These are phyloP conservation scores for Kodamaea neixiangensis DNA, from an alignment of 805 yeast species.

Conservation along the genomic window DNA sequence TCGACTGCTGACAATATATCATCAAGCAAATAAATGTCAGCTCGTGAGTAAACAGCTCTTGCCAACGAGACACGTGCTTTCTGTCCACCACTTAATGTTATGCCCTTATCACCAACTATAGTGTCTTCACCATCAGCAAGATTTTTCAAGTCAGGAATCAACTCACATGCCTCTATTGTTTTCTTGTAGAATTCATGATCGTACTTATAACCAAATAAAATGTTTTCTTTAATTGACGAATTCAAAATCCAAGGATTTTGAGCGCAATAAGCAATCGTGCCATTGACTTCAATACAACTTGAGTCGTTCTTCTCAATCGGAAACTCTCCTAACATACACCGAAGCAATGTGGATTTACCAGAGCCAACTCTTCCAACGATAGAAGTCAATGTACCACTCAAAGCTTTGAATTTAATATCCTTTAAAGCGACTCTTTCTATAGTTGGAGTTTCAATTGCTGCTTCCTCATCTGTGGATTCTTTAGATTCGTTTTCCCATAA, in stretches of 20 bases:
- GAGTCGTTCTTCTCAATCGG: constrained; percentile 13
- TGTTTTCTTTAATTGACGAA: constrained; percentile 41
- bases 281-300: constrained; percentile 29
- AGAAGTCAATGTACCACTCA: constrained; percentile 38
- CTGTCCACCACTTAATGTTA: constrained; percentile 45
- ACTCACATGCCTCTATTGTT: constrained; percentile 40
- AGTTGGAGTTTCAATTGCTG: constrained; percentile 14
- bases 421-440: constrained; percentile 28
- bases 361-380: constrained; percentile 44
- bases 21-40: constrained; percentile 40
- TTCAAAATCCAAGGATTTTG: constrained; percentile 46
- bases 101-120: constrained; percentile 46
- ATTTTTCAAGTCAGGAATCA: constrained; percentile 33
- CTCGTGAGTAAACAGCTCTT: constrained; percentile 43
- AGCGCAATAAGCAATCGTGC: constrained; percentile 40
- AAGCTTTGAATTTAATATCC: constrained; percentile 34
- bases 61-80: constrained; percentile 45
- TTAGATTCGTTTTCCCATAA: constrained; percentile 27
- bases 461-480: constrained; percentile 19
- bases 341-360: constrained; percentile 41
- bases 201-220: constrained; percentile 35
- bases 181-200: constrained; percentile 33
- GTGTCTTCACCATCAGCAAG: constrained; percentile 44
- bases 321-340: constrained; percentile 37
- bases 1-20: constrained; percentile 46